A percentile compares a stretch with the other conserved stretches of the same genome.
Evolutionary conservation across 2,329 filamentous ascomycete genomes (phyloP).

Genomic region (Arachnopeziza araneosa): DNA sequence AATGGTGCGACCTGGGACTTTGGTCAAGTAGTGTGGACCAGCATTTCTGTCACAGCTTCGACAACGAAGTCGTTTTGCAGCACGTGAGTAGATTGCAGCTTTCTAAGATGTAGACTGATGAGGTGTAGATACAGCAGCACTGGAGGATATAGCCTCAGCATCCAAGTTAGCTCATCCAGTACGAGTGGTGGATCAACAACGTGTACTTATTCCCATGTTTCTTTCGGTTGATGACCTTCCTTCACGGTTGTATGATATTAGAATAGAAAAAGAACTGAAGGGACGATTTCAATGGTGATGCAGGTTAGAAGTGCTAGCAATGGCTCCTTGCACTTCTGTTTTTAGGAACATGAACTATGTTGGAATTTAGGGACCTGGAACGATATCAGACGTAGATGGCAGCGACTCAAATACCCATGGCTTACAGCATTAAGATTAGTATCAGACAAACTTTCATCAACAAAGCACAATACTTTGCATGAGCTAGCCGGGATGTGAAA

Average conservation of each 20-base stretch:
- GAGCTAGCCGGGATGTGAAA: too few species aligned
- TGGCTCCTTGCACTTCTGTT: too few species aligned
- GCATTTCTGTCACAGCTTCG: conserved; percentile 14
- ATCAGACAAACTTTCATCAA: too few species aligned
- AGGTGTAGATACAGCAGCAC: background rate
- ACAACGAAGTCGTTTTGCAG: conserved; percentile 9
- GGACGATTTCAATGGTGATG: background rate
- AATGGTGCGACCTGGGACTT: conserved; percentile 18
- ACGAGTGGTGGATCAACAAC: background rate
- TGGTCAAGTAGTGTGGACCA: conserved; percentile 16
- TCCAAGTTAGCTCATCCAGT: background rate
- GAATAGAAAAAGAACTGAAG: background rate
- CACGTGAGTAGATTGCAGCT: background rate
- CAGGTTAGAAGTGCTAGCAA: too few species aligned
- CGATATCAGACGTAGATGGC: too few species aligned
- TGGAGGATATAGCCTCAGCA: background rate
- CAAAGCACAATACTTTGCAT: too few species aligned
- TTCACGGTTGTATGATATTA: background rate
- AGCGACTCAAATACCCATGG: too few species aligned
- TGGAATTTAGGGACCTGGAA: too few species aligned
- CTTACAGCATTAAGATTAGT: too few species aligned
- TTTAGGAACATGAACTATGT: too few species aligned
- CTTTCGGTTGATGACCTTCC: background rate
- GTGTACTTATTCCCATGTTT: background rate
- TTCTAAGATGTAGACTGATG: background rate